A percentile compares a stretch with the other conserved stretches of the same genome.
phyloP scores from a whole-genome alignment of 2,329 filamentous ascomycete species.

The Chaetomium strumarium region DNA sequence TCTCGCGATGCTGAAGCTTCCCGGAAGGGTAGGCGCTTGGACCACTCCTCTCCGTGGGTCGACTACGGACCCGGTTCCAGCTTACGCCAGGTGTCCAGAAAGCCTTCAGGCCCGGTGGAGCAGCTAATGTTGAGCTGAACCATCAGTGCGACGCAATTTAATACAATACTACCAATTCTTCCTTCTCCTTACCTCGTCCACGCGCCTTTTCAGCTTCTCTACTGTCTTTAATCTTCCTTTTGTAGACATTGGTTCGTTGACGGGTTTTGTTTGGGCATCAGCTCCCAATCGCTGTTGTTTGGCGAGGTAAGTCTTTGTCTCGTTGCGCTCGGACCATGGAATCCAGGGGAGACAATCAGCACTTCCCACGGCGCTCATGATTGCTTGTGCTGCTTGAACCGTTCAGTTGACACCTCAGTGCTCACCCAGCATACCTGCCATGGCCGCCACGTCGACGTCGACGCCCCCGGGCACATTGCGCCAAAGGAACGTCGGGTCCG shows the following conservation, averaged over 20 bases:
- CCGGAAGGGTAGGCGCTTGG: not conserved
- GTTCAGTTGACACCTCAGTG: no score
- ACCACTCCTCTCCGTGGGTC: not conserved
- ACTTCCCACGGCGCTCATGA: not conserved
- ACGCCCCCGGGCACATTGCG: conserved; percentile 54
- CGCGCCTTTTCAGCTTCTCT: conserved; percentile 12
- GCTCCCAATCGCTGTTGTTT: not conserved
- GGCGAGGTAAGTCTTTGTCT: conserved; percentile 10
- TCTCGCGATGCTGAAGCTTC: no score
- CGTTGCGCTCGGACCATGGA: not conserved
- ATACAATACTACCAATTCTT: conserved; percentile 7
- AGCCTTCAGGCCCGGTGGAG: conserved; percentile 2
- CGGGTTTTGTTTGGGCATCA: not conserved
- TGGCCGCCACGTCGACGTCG: conserved; percentile 38
- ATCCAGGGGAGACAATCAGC: no score
- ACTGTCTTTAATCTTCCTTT: conserved; percentile 21
- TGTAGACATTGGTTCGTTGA: conserved; percentile 2
- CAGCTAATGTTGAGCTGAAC: not conserved
- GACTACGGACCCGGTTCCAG: not conserved
- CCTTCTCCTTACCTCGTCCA: not conserved
- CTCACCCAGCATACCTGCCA: conserved; percentile 28
- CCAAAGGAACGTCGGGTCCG: conserved; percentile 47
- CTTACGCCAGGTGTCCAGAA: conserved; percentile 20
- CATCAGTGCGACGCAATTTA: conserved; percentile 17
- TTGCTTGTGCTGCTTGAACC: no score